phyloP scores from a whole-genome alignment of 805 yeast species.

The Teunomyces aglyptinius region DNA sequence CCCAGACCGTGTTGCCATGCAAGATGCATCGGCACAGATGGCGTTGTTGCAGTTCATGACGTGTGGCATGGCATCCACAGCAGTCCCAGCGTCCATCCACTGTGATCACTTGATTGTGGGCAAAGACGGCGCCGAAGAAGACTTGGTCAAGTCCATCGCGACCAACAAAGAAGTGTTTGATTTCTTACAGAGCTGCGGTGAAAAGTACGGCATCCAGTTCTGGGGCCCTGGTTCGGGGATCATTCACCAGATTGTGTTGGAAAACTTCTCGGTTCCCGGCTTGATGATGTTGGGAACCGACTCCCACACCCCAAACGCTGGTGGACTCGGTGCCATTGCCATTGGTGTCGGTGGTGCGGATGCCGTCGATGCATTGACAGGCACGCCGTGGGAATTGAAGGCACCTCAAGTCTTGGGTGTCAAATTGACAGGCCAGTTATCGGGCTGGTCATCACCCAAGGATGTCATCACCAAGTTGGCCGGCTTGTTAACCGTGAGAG shows the following conservation, averaged over 20 bases:
- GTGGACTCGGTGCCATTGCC: conserved; percentile 97
- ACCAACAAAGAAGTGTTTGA: conserved; percentile 95
- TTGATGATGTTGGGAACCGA: conserved; percentile 97
- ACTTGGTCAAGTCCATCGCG: conserved; percentile 75
- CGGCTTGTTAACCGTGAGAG: conserved; percentile 92
- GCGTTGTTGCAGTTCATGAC: conserved; percentile 99
- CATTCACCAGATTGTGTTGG: conserved; percentile 95
- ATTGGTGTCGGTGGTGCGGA: conserved; percentile 99
- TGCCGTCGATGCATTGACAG: conserved; percentile 95
- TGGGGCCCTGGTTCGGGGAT: conserved; percentile 99
- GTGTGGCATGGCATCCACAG: conserved; percentile 82
- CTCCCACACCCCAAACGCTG: conserved; percentile 98
- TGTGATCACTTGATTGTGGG: conserved; percentile 99
- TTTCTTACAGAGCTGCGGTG: conserved; percentile 88
- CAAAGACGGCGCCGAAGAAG: conserved; percentile 84
- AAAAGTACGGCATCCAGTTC: conserved; percentile 93
- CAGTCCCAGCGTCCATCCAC: conserved; percentile 94
- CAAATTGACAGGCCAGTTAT: conserved; percentile 85
- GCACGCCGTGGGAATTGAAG: conserved; percentile 94
- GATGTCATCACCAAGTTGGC: conserved; percentile 92
- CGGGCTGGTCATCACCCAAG: conserved; percentile 97
- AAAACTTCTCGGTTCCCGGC: conserved; percentile 96
- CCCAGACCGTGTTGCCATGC: conserved; percentile 99
- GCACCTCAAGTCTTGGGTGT: conserved; percentile 96
- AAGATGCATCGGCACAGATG: conserved; percentile 99